phyloP scores from a whole-genome alignment of 805 yeast species.

The Candida parachauliodes region DNA sequence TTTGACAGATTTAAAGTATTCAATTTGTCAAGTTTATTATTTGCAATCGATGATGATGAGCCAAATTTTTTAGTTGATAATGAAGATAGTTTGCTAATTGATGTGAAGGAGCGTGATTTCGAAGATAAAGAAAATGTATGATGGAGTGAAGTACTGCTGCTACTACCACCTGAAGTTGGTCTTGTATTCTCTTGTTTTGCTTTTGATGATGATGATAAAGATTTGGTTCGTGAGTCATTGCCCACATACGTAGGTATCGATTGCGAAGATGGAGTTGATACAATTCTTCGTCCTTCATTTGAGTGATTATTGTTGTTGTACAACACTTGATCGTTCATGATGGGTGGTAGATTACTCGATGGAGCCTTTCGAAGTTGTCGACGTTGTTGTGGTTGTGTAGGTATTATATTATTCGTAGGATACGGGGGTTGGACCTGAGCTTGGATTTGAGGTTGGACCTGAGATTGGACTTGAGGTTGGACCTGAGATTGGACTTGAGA shows the following conservation, averaged over 20 bases:
- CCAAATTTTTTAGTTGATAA: constrained; percentile 38
- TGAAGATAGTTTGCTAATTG: constrained; percentile 38
- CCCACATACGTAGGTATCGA: neutral
- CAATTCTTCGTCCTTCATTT: constrained; percentile 22
- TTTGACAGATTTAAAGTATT: neutral
- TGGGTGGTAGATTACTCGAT: constrained; percentile 16
- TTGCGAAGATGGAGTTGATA: constrained; percentile 15
- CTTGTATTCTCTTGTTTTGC: constrained; percentile 6
- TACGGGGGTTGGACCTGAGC: too few species aligned
- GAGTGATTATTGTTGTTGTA: constrained; percentile 1
- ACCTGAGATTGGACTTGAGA: constrained; percentile 13
- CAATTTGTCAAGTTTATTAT: constrained; percentile 21
- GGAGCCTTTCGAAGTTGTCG: constrained; percentile 15
- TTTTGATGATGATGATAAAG: constrained; percentile 23
- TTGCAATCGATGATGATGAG: constrained; percentile 30
- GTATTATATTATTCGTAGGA: too few species aligned
- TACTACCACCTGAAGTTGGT: constrained; percentile 12
- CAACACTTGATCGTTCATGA: constrained; percentile 14
- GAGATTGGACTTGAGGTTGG: constrained; percentile 17
- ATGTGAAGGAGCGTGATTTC: constrained; percentile 39
- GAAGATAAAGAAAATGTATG: constrained; percentile 37
- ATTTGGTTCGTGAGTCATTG: constrained; percentile 24
- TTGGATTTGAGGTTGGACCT: constrained; percentile 5
- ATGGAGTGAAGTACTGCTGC: constrained; percentile 19
- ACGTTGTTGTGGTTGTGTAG: constrained; percentile 12